phyloP scores from a whole-genome alignment of 1,284 basidiomycete species.

The Tylopilus orsonianus region DNA sequence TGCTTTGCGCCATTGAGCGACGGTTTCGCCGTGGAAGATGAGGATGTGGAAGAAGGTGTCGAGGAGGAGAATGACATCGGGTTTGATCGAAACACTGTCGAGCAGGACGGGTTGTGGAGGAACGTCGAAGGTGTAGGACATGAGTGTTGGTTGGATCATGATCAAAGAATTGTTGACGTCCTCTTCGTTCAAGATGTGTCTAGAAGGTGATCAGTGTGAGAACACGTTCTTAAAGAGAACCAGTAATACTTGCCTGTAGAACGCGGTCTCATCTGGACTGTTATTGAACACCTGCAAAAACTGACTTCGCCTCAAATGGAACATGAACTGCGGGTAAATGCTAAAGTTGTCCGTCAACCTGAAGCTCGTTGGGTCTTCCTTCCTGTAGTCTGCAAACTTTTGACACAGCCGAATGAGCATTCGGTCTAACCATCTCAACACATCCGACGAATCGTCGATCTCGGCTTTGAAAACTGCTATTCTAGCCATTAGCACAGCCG shows the following conservation, averaged over 20 bases:
- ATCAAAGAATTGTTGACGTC: slow-evolving; percentile 99
- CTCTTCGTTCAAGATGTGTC: slow-evolving; percentile 95
- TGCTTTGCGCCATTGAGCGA: slow-evolving; percentile 98
- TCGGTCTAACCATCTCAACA: slow-evolving; percentile 95
- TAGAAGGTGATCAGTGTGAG: slow-evolving; percentile 32
- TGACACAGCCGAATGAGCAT: slow-evolving; percentile 99
- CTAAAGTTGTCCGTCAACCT: slow-evolving; percentile 93
- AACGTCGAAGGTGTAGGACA: slow-evolving; percentile 96
- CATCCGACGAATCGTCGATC: slow-evolving; percentile 98
- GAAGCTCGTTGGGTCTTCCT: slow-evolving; percentile 97
- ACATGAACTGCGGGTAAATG: slow-evolving; percentile 99
- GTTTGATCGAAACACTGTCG: slow-evolving; percentile 97
- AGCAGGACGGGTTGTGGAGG: slow-evolving; percentile 92
- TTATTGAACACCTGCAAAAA: slow-evolving; percentile 99
- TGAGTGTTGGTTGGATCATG: slow-evolving; percentile 99
- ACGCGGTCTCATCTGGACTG: slow-evolving; percentile 98
- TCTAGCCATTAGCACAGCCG: slow-evolving; percentile 97
- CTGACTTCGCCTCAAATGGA: slow-evolving; percentile 95
- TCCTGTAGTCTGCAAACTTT: slow-evolving; percentile 99
- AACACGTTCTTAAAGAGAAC: neutral
- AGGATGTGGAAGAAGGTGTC: slow-evolving; percentile 99
- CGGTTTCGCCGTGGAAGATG: slow-evolving; percentile 98
- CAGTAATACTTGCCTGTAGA: slow-evolving; percentile 72
- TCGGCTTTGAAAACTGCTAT: slow-evolving; percentile 99
- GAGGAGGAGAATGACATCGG: slow-evolving; percentile 95